Evolutionary conservation across 371 early-diverging fungal species (phyloP).

Genomic region (Mortierella polycephala): DNA sequence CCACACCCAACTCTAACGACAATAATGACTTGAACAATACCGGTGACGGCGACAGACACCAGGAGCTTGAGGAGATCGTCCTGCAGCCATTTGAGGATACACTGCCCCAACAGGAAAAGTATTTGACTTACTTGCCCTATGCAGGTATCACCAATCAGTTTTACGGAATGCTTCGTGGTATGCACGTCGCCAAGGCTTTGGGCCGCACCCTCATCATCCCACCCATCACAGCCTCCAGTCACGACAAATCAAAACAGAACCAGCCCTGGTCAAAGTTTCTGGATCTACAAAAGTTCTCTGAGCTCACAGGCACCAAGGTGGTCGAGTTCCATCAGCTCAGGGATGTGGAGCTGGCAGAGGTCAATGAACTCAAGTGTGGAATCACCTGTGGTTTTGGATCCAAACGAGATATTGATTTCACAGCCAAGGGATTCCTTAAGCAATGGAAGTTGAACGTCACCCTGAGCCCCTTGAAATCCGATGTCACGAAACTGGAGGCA

Average conservation of each 20-base stretch:
- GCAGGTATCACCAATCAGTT: constrained; percentile 54
- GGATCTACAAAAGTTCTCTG: constrained; percentile 29
- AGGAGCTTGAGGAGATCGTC: neutral
- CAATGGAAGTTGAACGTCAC: constrained; percentile 49
- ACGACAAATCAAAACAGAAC: constrained; percentile 54
- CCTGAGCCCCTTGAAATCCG: constrained; percentile 10
- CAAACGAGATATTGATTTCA: constrained; percentile 47
- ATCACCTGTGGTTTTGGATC: constrained; percentile 55
- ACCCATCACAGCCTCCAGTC: constrained; percentile 53
- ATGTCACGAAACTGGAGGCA: constrained; percentile 28
- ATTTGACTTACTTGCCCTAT: constrained; percentile 50
- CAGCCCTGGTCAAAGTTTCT: constrained; percentile 54
- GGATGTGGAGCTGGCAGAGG: constrained; percentile 25
- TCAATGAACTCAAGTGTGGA: constrained; percentile 38
- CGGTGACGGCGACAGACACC: neutral
- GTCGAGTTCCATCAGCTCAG: constrained; percentile 47
- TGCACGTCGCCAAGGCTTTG: constrained; percentile 45
- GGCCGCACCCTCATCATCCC: constrained; percentile 50
- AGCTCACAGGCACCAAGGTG: constrained; percentile 34
- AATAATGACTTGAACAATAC: neutral
- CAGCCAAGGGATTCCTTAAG: constrained; percentile 53
- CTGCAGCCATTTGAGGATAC: constrained; percentile 27
- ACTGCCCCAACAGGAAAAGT: constrained; percentile 25
- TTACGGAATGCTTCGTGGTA: constrained; percentile 52
- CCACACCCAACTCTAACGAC: neutral